Evolutionary conservation across 2,329 filamentous ascomycete genomes (phyloP).

Genomic region (Sclerotiophoma versabilis): DNA sequence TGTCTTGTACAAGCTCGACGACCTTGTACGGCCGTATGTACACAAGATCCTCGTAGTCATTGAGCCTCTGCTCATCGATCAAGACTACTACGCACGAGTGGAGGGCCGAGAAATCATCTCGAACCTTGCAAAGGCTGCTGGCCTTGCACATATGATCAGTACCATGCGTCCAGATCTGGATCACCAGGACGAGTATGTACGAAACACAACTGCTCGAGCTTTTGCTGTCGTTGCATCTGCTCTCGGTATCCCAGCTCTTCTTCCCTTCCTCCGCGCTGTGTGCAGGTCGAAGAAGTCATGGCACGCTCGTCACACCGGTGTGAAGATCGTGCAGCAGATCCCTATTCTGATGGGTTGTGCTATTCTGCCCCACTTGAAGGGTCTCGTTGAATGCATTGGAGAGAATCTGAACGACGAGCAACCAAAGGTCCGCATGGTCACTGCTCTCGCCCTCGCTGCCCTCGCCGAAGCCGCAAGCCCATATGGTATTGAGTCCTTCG

Average conservation of each 20-base stretch:
- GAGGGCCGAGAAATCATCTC: constrained; percentile 99
- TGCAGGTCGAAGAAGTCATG: constrained; percentile 99
- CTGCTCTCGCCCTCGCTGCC: constrained; percentile 91
- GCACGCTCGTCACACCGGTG: constrained; percentile 96
- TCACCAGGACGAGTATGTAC: constrained; percentile 96
- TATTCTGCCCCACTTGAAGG: constrained; percentile 92
- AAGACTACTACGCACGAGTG: constrained; percentile 98
- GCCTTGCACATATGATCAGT: constrained; percentile 98
- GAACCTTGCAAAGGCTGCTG: constrained; percentile 94
- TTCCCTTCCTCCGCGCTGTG: constrained; percentile 93
- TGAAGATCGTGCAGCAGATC: constrained; percentile 99
- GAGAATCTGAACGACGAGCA: constrained; percentile 97
- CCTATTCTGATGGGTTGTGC: constrained; percentile 99
- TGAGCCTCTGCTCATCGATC: constrained; percentile 97
- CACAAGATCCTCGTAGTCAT: constrained; percentile 99
- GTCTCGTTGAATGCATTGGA: constrained; percentile 93
- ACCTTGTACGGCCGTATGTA: constrained; percentile 92
- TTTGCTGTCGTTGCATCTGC: constrained; percentile 98
- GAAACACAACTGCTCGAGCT: constrained; percentile 95
- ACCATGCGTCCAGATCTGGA: constrained; percentile 99
- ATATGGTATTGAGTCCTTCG: constrained; percentile 98
- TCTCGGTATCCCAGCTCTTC: constrained; percentile 90
- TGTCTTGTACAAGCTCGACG: constrained; percentile 97
- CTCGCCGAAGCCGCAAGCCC: constrained; percentile 95
- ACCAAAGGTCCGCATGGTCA: constrained; percentile 96